Conservation (phyloP, 805 yeast genomes). For the Cyberlindnera nakhonratchasimensis region DNA sequence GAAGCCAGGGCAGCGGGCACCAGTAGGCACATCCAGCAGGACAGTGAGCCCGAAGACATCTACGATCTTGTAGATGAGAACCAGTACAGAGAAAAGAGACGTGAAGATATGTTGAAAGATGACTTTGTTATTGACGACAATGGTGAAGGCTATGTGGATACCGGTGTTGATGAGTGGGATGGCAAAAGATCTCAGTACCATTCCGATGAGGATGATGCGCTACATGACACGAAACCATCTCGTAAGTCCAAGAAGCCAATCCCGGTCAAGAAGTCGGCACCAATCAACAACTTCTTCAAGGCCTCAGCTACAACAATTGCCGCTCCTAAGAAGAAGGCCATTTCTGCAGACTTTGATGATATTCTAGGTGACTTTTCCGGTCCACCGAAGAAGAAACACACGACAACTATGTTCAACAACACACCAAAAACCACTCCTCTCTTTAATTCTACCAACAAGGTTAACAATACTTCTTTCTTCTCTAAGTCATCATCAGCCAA, state of each 20-base stretch:
- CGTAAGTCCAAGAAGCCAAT: conserved; percentile 10
- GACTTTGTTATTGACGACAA: conserved; percentile 94
- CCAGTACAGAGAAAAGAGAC: conserved; percentile 69
- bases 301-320: conserved; percentile 32
- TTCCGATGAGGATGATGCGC: conserved; percentile 48
- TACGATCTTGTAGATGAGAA: conserved; percentile 89
- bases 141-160: conserved; percentile 91
- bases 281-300: conserved; percentile 52
- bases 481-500: conserved; percentile 25
- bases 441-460: conserved; percentile 26
- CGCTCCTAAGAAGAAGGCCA: conserved; percentile 38
- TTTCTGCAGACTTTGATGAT: conserved; percentile 61
- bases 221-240: conserved; percentile 16
- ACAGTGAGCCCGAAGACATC: conserved; percentile 52
- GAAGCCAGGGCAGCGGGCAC: conserved; percentile 58
- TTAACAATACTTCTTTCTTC: conserved; percentile 24
- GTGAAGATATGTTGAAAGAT: conserved; percentile 78
- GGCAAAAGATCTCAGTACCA: conserved; percentile 41
- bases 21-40: conserved; percentile 37
- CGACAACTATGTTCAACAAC: conserved; percentile 16
- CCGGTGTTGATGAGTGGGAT: conserved; percentile 91
- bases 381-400: conserved; percentile 19
- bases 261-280: conserved; percentile 38
- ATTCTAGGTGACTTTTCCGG: conserved; percentile 43
- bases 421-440: conserved; percentile 20